Evolutionary conservation across 2,329 filamentous ascomycete species (phyloP), one percentile per base, ranked within the genome.

Genomic region (Cladobotryum protrusum): DNA sequence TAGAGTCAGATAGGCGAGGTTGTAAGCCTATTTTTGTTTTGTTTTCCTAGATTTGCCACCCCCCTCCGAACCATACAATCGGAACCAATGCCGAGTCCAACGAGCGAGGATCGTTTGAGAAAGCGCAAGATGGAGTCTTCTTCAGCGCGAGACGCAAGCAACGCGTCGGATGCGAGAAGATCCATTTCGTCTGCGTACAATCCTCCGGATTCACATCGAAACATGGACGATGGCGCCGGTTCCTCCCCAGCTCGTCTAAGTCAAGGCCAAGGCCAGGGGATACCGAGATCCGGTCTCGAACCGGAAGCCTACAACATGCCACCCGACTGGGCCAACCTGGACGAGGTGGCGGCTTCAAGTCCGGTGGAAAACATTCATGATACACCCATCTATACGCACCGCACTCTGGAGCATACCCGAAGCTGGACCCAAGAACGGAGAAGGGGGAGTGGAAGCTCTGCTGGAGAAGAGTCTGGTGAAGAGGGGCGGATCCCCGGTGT

Each of bases 201-300:
- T 32, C 52, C 57, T 8, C 63, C 64, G 3, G 53, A 52, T 37
- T 58, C 56, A 4, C 76, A 73, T 52, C 64, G 56, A 39, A 72
- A 74, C 52, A 61, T 77, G 19, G 66, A 71, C 50, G 76, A 78
- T 57, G 53, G 71, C 5, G 56, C 37, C 2, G 13, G 29, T n/a
- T n/a, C 41, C 5, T 29, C 24, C 2, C 24, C 24, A 5, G 24
- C 6, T 8, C 24, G 24, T 29, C 24, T 29, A 29, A 29, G 24
- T 29, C 24, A 29, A 9, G 24, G 24, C 11, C 24, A 29, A 9
- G 24, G 24, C 11, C 24, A 29, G 24, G 24, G 24, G 24, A 29
- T 13, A 18, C 44, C 19, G 29, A 36, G 41, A 11, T 47, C 52
- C 6, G 35, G 18, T 18, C 14, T 43, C 29, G 7, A 45, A 17